Conservation (phyloP, 2,329 filamentous ascomycete genomes). For the Berkeleyomyces basicola region DNA sequence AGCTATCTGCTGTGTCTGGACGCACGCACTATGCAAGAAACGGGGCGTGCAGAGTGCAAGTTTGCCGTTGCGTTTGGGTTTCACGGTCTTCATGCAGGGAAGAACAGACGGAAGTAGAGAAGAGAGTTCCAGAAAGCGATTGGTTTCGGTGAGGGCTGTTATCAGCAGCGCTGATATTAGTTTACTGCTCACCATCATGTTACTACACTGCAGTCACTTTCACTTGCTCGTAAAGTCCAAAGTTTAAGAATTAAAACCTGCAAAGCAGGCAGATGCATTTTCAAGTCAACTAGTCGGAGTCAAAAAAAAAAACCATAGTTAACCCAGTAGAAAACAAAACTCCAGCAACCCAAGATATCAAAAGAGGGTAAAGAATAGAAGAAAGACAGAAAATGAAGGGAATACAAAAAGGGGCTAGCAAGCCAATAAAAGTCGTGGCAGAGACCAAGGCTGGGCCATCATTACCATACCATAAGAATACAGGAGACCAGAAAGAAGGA, state of each 20-base stretch:
- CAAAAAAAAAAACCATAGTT: not conserved
- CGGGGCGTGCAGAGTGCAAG: slow-evolving; percentile 45
- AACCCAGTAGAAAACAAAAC: slow-evolving; percentile 6
- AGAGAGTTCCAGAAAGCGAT: not conserved
- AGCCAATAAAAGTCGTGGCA: not conserved
- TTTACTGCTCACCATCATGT: no score
- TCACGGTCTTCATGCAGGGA: slow-evolving; percentile 37
- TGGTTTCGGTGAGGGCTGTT: no score
- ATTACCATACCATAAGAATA: not conserved
- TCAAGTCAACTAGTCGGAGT: not conserved
- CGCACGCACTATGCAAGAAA: slow-evolving; percentile 44
- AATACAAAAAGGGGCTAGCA: slow-evolving; percentile 4
- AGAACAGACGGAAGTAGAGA: not conserved
- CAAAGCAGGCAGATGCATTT: not conserved
- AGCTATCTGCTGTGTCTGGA: slow-evolving; percentile 53
- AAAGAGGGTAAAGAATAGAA: slow-evolving; percentile 12
- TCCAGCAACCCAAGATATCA: slow-evolving; percentile 12
- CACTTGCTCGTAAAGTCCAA: no score
- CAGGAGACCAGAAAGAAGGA: not conserved
- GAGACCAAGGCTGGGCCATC: not conserved
- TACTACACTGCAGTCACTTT: no score
- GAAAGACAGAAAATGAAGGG: slow-evolving; percentile 1
- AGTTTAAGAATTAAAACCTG: no score
- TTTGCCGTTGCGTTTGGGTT: slow-evolving; percentile 48
- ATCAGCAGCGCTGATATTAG: no score